Conservation (phyloP, 1,284 basidiomycete genomes). For the Pseudomicrostroma phylloplanum region DNA sequence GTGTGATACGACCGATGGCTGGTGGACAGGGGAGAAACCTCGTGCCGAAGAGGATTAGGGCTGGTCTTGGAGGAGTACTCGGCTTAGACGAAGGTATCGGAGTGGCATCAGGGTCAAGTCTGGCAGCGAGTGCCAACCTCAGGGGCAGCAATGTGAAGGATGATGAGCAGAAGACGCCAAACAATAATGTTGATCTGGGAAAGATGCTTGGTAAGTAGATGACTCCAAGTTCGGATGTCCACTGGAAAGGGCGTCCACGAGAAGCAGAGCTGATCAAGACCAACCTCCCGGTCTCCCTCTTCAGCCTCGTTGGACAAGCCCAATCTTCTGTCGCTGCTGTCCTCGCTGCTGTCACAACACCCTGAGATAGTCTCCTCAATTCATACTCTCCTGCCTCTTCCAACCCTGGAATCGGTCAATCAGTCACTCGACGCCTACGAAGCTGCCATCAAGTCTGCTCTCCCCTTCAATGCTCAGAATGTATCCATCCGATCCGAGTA, state of each 20-base stretch:
- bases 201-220: neutral
- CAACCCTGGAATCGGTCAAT: slow-evolving; percentile 4
- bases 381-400: slow-evolving; percentile 1
- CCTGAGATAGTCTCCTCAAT: neutral
- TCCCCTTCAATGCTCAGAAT: neutral
- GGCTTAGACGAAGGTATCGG: neutral
- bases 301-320: slow-evolving; percentile 6
- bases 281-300: no score
- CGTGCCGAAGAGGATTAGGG: slow-evolving; percentile 1
- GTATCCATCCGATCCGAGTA: slow-evolving; percentile 4
- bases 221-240: no score
- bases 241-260: no score
- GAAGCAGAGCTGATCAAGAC: no score
- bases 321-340: neutral
- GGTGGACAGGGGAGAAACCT: neutral
- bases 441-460: slow-evolving; percentile 1
- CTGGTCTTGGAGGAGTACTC: neutral
- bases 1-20: neutral
- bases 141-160: neutral
- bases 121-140: neutral
- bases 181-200: neutral
- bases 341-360: neutral
- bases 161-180: neutral
- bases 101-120: neutral
- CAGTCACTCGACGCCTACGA: slow-evolving; percentile 8